These are phyloP conservation scores for Entophlyctis luteolus DNA, from an alignment of 192 early-diverging fungal genomes.

Conservation along the genomic window DNA sequence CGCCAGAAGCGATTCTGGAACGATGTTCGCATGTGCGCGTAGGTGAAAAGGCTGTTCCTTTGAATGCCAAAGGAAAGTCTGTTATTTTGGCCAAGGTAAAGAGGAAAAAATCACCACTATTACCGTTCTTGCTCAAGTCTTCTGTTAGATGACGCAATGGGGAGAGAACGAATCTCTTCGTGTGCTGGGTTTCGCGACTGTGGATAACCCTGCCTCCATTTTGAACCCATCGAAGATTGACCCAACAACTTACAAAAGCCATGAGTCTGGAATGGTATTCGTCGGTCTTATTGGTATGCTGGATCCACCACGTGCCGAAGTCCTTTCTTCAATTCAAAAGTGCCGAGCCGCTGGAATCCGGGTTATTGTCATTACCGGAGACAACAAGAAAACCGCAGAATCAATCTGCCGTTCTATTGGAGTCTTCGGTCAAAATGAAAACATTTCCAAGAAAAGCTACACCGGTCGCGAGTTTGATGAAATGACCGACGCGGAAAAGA, in stretches of 20 bases:
- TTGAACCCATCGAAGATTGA: constrained; percentile 54
- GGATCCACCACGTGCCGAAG: constrained; percentile 95
- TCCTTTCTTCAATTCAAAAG: constrained; percentile 72
- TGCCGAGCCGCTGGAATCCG: constrained; percentile 94
- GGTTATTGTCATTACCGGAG: constrained; percentile 97
- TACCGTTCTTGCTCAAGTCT: no score
- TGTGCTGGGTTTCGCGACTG: constrained; percentile 84
- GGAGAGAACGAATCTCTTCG: constrained; percentile 76
- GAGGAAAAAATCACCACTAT: no score
- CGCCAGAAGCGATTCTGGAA: constrained; percentile 87
- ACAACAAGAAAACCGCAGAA: constrained; percentile 96
- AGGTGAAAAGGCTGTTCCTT: constrained; percentile 45
- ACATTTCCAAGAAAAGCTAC: constrained; percentile 64
- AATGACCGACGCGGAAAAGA: constrained; percentile 69
- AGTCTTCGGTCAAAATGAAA: constrained; percentile 61
- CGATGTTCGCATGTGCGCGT: constrained; percentile 68
- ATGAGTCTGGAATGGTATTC: constrained; percentile 81
- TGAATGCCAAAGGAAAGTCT: constrained; percentile 63
- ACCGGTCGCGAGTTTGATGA: constrained; percentile 96
- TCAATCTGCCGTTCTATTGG: constrained; percentile 93
- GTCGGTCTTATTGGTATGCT: constrained; percentile 93
- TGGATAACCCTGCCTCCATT: constrained; percentile 66
- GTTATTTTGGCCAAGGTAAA: constrained; percentile 62
- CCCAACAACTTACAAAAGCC: constrained; percentile 54
- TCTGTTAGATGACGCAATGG: constrained; percentile 45